Evolutionary conservation across 805 yeast species (phyloP), one percentile per base, ranked within the genome.

Genomic region (Hanseniaspora occidentalis): DNA sequence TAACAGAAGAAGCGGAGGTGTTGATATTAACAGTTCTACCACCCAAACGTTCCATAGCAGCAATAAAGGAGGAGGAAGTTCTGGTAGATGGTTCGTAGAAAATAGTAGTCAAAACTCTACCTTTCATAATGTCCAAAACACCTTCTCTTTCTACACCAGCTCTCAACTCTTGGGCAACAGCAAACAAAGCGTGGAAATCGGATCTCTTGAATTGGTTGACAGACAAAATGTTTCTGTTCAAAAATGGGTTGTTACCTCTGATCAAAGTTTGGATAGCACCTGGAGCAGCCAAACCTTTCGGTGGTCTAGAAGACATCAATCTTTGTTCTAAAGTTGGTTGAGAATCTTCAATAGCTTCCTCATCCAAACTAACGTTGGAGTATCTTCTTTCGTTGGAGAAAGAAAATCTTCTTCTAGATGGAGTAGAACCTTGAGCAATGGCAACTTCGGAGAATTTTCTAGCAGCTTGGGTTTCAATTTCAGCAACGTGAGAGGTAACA

Each of bases 11-110:
- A 25, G 86, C 72, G 48, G 74, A 77, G 45, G 92, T 82, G 47
- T 83, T 72, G 48, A 92, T 82, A 41, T 94, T 74, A 50, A 94
- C 83, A 51, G 86, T 95, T 64, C 95, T 77, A 58, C 99, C 99
- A 62, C 99, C 99, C 53, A 92, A 72, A 68, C 99, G 83, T 71
- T 92, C 97, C 98, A 92, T 92, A 45, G 99, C 99, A 53, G 96
- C 96, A 61, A 92, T 95, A 60, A 94, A 94, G 1, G 97, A 92
- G 18, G 96, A 78, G 16, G 94, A 77, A 25, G 99, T 92, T 66
- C 99, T 77, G 31, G 99, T 94, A 5, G 96, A 85, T 51, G 99
- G 98, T 69, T 92, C 99, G 63, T 86, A 92, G 70, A 92, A 92
- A 70, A 92, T 79, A 9, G 97, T 94, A 37, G 96, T 84, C 55